These are phyloP conservation scores for Cryomyces antarcticus DNA, from an alignment of 495 filamentous ascomycete genomes.

Conservation along the genomic window DNA sequence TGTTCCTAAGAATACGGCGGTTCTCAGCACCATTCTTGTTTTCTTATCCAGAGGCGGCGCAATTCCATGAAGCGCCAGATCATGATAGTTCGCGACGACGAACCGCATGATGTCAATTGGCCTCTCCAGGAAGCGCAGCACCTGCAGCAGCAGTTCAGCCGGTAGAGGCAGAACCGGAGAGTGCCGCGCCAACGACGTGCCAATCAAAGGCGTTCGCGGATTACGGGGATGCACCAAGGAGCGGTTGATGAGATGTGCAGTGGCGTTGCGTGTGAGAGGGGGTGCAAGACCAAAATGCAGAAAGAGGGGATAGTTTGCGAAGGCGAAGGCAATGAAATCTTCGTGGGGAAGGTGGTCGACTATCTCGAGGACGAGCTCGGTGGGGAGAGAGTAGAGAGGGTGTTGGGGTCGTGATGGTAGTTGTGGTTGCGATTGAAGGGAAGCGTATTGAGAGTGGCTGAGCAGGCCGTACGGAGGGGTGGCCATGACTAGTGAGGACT, in stretches of 20 bases:
- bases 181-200: neutral
- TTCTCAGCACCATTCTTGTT: too few relatives aligned
- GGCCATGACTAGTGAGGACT: too few relatives aligned
- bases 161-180: constrained; percentile 6
- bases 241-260: too few relatives aligned
- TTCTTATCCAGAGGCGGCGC: constrained; percentile 4
- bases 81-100: constrained; percentile 13
- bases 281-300: constrained; percentile 10
- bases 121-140: constrained; percentile 3
- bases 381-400: constrained; percentile 13
- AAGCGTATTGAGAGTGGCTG: too few relatives aligned
- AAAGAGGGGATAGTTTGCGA: constrained; percentile 21
- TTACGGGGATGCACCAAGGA: neutral
- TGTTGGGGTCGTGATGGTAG: too few relatives aligned
- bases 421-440: too few relatives aligned
- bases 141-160: constrained; percentile 9
- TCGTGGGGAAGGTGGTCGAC: constrained; percentile 16
- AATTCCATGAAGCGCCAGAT: constrained; percentile 7
- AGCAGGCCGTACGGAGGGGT: too few relatives aligned
- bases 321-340: constrained; percentile 19
- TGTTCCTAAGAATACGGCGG: too few relatives aligned
- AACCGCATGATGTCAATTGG: constrained; percentile 10
- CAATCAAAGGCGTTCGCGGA: neutral
- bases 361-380: constrained; percentile 23
- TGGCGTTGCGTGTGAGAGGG: neutral